Percentiles rank a stretch among this genome's conserved stretches.
phyloP scores from a whole-genome alignment of 768 basidiomycete genomes.

The Russula virescens region DNA sequence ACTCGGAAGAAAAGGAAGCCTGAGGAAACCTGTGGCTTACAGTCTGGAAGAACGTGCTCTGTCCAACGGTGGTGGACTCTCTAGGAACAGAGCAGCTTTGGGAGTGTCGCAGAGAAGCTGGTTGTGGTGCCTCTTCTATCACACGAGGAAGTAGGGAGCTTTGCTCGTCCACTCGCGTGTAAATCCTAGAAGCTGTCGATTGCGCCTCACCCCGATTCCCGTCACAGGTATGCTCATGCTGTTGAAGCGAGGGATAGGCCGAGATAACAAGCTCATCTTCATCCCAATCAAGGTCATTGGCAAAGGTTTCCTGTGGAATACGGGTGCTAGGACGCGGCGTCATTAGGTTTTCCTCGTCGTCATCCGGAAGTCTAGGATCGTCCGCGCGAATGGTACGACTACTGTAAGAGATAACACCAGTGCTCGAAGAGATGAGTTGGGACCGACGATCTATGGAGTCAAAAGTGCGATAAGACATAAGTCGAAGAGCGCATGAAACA shows the following conservation, averaged over 20 bases:
- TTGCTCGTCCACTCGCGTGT: constrained; percentile 6
- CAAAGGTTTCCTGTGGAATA: neutral
- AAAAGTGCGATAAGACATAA: neutral
- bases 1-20: neutral
- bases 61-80: constrained; percentile 3
- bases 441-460: constrained; percentile 21
- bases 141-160: constrained; percentile 7
- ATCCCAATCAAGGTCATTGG: constrained; percentile 10
- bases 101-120: neutral
- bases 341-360: constrained; percentile 5
- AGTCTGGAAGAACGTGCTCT: constrained; percentile 27
- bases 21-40: constrained; percentile 7
- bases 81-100: neutral
- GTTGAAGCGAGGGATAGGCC: constrained; percentile 4
- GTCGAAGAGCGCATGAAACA: neutral
- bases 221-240: too few relatives aligned
- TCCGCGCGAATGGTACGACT: neutral
- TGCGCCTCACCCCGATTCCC: neutral
- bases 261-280: neutral
- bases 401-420: constrained; percentile 3
- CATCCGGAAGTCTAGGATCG: constrained; percentile 2
- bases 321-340: neutral
- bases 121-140: neutral
- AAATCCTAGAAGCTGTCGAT: neutral
- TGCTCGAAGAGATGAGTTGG: constrained; percentile 8